Evolutionary conservation across 306 rosid genomes (phyloP).

Genomic region (Gillenia trifoliata): DNA sequence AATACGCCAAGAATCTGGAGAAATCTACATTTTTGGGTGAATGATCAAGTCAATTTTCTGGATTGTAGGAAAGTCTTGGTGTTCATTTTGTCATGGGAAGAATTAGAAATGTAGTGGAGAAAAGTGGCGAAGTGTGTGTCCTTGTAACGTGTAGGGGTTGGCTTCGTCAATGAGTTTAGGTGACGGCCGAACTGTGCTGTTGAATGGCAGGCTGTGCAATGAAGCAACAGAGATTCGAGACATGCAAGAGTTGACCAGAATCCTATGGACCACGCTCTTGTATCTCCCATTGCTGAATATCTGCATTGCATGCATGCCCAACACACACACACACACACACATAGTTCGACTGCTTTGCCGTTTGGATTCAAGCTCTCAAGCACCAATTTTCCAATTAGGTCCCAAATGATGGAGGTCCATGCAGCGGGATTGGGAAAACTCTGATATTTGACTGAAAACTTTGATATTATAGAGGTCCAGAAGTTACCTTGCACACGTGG

Average conservation of each 20-base stretch:
- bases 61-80: conserved; percentile 24
- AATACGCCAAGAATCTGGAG: neutral
- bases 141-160: conserved; percentile 26
- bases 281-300: conserved; percentile 26
- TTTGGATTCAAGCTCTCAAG: too few relatives aligned
- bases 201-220: conserved; percentile 21
- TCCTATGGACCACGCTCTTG: conserved; percentile 31
- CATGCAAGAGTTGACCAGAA: conserved; percentile 12
- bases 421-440: too few relatives aligned
- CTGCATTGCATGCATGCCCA: conserved; percentile 1
- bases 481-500: too few relatives aligned
- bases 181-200: conserved; percentile 9
- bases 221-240: conserved; percentile 28
- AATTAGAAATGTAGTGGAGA: conserved; percentile 12
- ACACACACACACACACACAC: too few relatives aligned
- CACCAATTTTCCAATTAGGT: too few relatives aligned
- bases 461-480: too few relatives aligned
- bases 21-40: neutral
- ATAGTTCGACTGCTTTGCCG: too few relatives aligned
- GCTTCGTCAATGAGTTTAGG: conserved; percentile 16
- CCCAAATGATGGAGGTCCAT: too few relatives aligned
- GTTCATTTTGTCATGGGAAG: conserved; percentile 5
- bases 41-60: neutral
- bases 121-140: conserved; percentile 22
- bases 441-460: too few relatives aligned